Base-by-base conservation (phyloP, 805 yeast genomes). In the Limtongia smithiae region DNA sequence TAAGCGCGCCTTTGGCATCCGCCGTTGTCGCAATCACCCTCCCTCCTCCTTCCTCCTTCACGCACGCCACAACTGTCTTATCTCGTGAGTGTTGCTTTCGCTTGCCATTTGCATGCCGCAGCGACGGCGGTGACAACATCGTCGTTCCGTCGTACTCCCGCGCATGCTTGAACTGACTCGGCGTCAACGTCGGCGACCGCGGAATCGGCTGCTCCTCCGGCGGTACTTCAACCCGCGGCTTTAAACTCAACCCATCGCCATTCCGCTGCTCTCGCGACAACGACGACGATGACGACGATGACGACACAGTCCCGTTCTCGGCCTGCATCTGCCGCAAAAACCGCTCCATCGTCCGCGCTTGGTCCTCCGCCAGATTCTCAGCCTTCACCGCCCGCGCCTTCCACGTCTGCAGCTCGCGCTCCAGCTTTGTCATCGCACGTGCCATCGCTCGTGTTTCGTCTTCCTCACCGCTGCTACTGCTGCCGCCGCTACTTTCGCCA, bases 381-480 rank as follows among this genome's bases (percentile, higher is more conserved):
- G 57, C 57, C 17, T 38, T 34, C 17, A 41, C n/a, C 2, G 54
- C 53, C 12, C 57, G 44, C 4, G 36, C 25, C 25, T 49, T 46
- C 54, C 50, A 49, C 5, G 9, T 5, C 35, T 42, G 44, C 15
- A 25, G 35, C 21, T 52, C 54, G 3, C 45, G 48, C 20, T 52
- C 54, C 32, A 52, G 48, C 28, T 52, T 48, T 14, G 45, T 46
- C 5, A 49, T 9, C 35, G 44, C 44, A 18, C 40, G 46, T 3
- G 46, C 50, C 15, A 41, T 46, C 21, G 28, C 38, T 22, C 38
- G n/a, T 5, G 35, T 41, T 21, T 18, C 27, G 20, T 46, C 50
- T 20, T 46, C 50, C 21, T 33, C 44, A 11, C 17, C 44, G 15
- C 21, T 37, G 31, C 21, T 12, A 9, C 33, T 37, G 24, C 39